Base-by-base conservation (phyloP, 176 grass and related monocot species). In the Paspalum notatum region DNA sequence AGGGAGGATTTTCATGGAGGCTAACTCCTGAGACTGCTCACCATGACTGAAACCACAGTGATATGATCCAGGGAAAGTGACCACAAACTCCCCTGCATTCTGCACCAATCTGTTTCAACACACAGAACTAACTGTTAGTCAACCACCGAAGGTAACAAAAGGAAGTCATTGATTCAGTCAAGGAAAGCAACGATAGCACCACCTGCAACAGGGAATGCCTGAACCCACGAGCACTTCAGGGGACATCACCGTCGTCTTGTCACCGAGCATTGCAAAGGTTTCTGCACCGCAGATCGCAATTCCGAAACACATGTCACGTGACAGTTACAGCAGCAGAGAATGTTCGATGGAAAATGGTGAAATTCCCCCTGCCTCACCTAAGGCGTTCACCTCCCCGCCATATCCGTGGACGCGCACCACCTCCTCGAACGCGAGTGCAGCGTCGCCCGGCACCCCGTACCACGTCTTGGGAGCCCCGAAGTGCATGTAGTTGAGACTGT, bases 121-220 rank as follows among this genome's bases (percentile, higher is more conserved):
- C 7, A 82, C 58, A 75, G 48, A 88, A 85, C 15, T 55, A 82
- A 26, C 65, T 7, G 46, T 6, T 50, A 6, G 21, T 68, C 39
- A 87, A 49, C 16, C 64, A 60, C 49, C 40, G 40, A 58, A 72
- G 63, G 15, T 16, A 85, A 45, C n/a, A 80, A 71, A 71, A 80
- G 65, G 3, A 78, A 76, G 25, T 37, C 1, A 70, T 32, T 32
- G 32, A 32, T 68, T 44, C 9, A 48, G 68, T 64, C 22, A 63
- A 13, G 1, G 42, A 37, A 79, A 48, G 55, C 20, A 49, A n/a
- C 22, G 7, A 50, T 73, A 88, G 46, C 51, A 83, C 17, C 21
- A 94, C 94, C 94, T 93, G 92, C 97, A 96, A 72, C 93, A 99
- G 65, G 97, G 97, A 15, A 99, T 93, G 74, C 97, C 93, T 9